phyloP scores from a whole-genome alignment of 2,329 filamentous ascomycete species.

The Colletotrichum tanaceti region DNA sequence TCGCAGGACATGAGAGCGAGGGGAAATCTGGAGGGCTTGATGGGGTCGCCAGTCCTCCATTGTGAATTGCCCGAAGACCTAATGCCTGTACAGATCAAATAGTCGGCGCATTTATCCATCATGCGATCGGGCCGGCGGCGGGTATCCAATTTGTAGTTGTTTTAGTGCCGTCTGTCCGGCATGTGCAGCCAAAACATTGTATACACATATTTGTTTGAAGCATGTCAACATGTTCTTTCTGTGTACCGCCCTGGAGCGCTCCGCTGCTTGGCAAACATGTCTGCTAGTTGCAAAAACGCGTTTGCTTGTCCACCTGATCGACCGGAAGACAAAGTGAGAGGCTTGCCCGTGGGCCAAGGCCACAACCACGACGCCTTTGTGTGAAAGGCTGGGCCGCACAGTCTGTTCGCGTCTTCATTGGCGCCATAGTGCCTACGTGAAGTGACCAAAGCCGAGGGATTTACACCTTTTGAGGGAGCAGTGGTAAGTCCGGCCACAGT shows the following conservation, averaged over 20 bases:
- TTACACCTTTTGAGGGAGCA: not conserved
- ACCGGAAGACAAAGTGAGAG: not conserved
- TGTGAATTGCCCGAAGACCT: not conserved
- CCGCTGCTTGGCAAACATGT: not conserved
- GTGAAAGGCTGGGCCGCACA: not conserved
- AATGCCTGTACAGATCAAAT: not conserved
- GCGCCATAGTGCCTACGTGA: too few species aligned
- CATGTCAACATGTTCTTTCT: not conserved
- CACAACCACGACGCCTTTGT: not conserved
- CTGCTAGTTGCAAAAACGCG: too few species aligned
- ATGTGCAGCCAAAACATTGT: not conserved
- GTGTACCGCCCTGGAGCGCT: not conserved
- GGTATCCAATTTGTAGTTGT: not conserved
- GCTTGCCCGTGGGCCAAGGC: not conserved
- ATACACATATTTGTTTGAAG: not conserved
- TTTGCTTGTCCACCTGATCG: not conserved
- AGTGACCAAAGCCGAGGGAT: not conserved
- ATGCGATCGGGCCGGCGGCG: not conserved
- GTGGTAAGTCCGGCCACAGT: too few species aligned
- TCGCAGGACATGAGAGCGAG: not conserved
- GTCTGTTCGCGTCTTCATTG: not conserved
- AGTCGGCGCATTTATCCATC: not conserved
- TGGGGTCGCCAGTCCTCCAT: not conserved
- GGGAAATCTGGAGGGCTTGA: not conserved
- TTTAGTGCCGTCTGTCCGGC: not conserved